phyloP scores from a whole-genome alignment of 2,329 filamentous ascomycete genomes.

The Fusarium subglutinans region DNA sequence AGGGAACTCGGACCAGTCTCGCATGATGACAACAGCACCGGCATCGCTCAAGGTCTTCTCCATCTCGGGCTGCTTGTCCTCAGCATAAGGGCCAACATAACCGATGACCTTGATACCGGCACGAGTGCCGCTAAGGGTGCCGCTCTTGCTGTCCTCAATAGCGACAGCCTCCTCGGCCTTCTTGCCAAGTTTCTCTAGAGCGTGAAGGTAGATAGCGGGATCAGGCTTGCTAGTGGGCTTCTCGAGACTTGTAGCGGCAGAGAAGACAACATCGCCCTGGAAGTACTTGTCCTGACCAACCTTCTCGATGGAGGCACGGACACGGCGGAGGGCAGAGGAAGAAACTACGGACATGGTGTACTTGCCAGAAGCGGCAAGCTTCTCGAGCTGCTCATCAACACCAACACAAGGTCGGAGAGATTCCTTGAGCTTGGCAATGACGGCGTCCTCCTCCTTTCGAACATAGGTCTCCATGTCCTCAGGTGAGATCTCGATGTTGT shows the following conservation, averaged over 20 bases:
- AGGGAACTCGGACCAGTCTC: constrained; percentile 67
- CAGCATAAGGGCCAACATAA: constrained; percentile 82
- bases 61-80: constrained; percentile 72
- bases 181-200: constrained; percentile 77
- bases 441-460: constrained; percentile 79
- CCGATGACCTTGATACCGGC: constrained; percentile 84
- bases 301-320: constrained; percentile 81
- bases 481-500: constrained; percentile 74
- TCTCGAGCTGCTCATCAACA: constrained; percentile 73
- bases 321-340: constrained; percentile 80
- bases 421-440: constrained; percentile 80
- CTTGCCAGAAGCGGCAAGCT: constrained; percentile 66
- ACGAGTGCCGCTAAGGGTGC: constrained; percentile 76
- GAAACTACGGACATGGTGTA: constrained; percentile 84
- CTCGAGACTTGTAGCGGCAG: constrained; percentile 79
- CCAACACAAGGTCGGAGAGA: constrained; percentile 75
- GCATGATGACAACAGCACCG: constrained; percentile 71
- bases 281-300: constrained; percentile 85
- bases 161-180: constrained; percentile 77
- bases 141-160: constrained; percentile 89
- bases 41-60: constrained; percentile 66
- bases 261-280: constrained; percentile 77
- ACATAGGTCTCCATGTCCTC: constrained; percentile 81
- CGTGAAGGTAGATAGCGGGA: constrained; percentile 85
- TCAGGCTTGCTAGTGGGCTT: constrained; percentile 91